Percentiles rank a stretch among this genome's conserved stretches.
phyloP scores from a whole-genome alignment of 495 filamentous ascomycete species.

The Lophiotrema nucula region DNA sequence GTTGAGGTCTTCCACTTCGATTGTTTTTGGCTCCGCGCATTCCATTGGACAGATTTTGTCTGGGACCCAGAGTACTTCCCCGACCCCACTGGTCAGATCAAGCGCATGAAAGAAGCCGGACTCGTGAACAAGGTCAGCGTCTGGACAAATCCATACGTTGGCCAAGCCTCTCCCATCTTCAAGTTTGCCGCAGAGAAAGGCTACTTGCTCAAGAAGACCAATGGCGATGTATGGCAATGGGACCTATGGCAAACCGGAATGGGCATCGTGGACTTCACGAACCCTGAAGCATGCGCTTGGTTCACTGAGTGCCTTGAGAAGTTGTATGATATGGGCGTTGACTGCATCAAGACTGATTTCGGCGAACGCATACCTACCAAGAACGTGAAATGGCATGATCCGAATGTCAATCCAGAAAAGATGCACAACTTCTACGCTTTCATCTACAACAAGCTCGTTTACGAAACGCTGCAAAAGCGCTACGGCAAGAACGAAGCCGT shows the following conservation, averaged over 20 bases:
- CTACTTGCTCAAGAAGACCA: slow-evolving; percentile 66
- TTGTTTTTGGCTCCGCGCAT: slow-evolving; percentile 65
- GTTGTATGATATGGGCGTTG: slow-evolving; percentile 64
- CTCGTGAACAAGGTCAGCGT: slow-evolving; percentile 59
- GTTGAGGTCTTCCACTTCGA: slow-evolving; percentile 72
- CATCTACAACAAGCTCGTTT: slow-evolving; percentile 69
- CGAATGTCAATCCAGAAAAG: slow-evolving; percentile 49
- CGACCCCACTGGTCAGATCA: slow-evolving; percentile 61
- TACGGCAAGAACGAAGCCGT: slow-evolving; percentile 60
- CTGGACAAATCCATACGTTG: slow-evolving; percentile 73
- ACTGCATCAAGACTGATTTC: slow-evolving; percentile 73
- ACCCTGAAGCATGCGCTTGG: slow-evolving; percentile 64
- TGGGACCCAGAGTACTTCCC: slow-evolving; percentile 69
- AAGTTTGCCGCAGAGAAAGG: slow-evolving; percentile 62
- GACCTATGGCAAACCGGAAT: slow-evolving; percentile 74
- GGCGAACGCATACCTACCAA: slow-evolving; percentile 67
- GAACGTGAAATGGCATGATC: slow-evolving; percentile 54
- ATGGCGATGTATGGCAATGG: slow-evolving; percentile 72
- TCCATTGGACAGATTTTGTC: slow-evolving; percentile 73
- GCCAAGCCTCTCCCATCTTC: slow-evolving; percentile 65
- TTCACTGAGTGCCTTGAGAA: slow-evolving; percentile 55
- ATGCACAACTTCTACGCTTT: slow-evolving; percentile 79
- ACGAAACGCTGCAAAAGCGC: slow-evolving; percentile 59
- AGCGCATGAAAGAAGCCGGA: slow-evolving; percentile 60
- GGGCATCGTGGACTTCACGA: slow-evolving; percentile 72